Conservation (phyloP, 208 protist genomes). For the Crithidia thermophila region DNA sequence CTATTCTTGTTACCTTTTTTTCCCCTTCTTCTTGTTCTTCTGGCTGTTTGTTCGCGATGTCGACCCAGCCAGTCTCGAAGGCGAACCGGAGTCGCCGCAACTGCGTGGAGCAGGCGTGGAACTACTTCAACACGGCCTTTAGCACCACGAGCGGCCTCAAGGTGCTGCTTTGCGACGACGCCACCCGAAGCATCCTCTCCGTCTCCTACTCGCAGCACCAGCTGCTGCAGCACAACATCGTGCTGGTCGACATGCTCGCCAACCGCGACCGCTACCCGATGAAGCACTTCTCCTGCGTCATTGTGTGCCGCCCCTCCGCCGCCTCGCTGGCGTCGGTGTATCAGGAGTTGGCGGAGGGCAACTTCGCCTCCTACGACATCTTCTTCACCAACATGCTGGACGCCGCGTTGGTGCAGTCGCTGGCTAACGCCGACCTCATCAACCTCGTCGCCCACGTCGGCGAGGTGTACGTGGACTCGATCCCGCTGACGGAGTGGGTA, state of each 20-base stretch:
- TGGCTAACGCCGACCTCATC: conserved; percentile 96
- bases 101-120: conserved; percentile 77
- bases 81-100: conserved; percentile 42
- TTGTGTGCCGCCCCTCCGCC: conserved; percentile 91
- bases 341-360: conserved; percentile 93
- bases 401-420: conserved; percentile 75
- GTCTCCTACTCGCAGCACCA: conserved; percentile 96
- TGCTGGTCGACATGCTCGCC: conserved; percentile 95
- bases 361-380: conserved; percentile 81
- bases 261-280: conserved; percentile 90
- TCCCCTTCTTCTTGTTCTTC: neutral
- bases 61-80: conserved; percentile 12
- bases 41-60: conserved; percentile 8
- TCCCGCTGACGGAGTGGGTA: conserved; percentile 88
- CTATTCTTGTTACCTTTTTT: neutral
- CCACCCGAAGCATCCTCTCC: conserved; percentile 93
- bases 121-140: conserved; percentile 77
- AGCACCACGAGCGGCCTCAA: conserved; percentile 80
- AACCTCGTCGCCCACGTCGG: conserved; percentile 91
- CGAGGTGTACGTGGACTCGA: conserved; percentile 96
- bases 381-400: conserved; percentile 95
- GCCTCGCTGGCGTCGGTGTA: conserved; percentile 85
- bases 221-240: conserved; percentile 97
- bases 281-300: conserved; percentile 93
- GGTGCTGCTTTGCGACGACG: conserved; percentile 96